These are phyloP conservation scores for Pholiota conissans DNA, from an alignment of 768 basidiomycete species.

Conservation along the genomic window DNA sequence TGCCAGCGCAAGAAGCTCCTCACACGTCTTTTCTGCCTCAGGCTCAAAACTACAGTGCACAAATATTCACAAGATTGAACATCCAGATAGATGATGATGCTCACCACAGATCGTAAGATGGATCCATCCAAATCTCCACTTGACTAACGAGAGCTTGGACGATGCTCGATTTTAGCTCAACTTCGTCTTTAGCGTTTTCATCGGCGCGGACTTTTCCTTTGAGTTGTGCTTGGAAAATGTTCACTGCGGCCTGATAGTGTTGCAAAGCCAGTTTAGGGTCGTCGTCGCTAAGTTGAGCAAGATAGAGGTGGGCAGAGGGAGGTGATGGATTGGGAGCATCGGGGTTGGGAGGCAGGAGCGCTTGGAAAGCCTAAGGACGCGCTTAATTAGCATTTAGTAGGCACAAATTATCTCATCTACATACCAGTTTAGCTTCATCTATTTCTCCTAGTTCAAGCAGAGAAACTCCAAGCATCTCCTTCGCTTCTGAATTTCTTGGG, in stretches of 20 bases:
- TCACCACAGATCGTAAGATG: conserved; percentile 83
- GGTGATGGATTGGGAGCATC: conserved; percentile 63
- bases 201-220: conserved; percentile 71
- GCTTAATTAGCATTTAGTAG: not conserved
- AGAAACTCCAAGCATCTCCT: conserved; percentile 78
- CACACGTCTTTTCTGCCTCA: conserved; percentile 80
- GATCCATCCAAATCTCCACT: conserved; percentile 97
- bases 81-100: conserved; percentile 17
- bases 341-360: conserved; percentile 59
- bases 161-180: conserved; percentile 64
- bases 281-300: conserved; percentile 81
- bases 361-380: conserved; percentile 55
- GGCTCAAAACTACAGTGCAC: conserved; percentile 66
- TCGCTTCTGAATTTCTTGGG: conserved; percentile 63
- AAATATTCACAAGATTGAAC: not conserved
- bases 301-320: conserved; percentile 83
- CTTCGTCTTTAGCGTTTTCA: conserved; percentile 44
- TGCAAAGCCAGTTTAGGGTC: conserved; percentile 72
- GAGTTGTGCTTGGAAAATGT: conserved; percentile 63
- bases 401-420: not conserved
- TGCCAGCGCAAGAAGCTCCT: conserved; percentile 71
- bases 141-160: conserved; percentile 83
- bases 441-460: conserved; percentile 80
- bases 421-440: conserved; percentile 68
- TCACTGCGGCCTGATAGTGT: conserved; percentile 81